phyloP scores from a whole-genome alignment of 1,139 yeast species.

The Sugiyamaella pinicola region DNA sequence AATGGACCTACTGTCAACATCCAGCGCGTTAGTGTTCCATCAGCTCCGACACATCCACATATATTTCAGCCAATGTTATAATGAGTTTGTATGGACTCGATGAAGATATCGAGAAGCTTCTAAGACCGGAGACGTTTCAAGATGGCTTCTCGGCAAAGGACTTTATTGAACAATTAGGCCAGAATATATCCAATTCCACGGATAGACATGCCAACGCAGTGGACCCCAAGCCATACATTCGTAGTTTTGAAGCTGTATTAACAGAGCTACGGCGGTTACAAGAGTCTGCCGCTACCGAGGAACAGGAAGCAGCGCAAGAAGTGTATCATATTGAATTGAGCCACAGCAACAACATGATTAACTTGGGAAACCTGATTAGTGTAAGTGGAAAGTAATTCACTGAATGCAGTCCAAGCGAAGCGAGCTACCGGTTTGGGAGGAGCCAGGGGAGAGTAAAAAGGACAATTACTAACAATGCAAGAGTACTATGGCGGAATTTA shows the following conservation, averaged over 20 bases:
- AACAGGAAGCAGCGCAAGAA: slow-evolving; percentile 53
- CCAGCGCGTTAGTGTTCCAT: not conserved
- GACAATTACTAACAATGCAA: no score
- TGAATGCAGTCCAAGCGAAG: not conserved
- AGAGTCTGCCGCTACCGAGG: slow-evolving; percentile 55
- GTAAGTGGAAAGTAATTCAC: slow-evolving; percentile 8
- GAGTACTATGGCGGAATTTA: slow-evolving; percentile 53
- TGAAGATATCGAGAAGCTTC: slow-evolving; percentile 66
- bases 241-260: slow-evolving; percentile 87
- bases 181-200: slow-evolving; percentile 54
- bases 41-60: not conserved
- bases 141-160: slow-evolving; percentile 73
- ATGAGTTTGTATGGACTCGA: slow-evolving; percentile 58
- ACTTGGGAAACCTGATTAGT: slow-evolving; percentile 47
- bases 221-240: slow-evolving; percentile 93
- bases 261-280: slow-evolving; percentile 65
- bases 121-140: slow-evolving; percentile 73
- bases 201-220: slow-evolving; percentile 32
- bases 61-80: not conserved
- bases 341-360: slow-evolving; percentile 68
- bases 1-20: not conserved
- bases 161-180: slow-evolving; percentile 80
- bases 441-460: not conserved
- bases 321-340: slow-evolving; percentile 65
- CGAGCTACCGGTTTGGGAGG: slow-evolving; percentile 1